These are phyloP conservation scores for Silene coronaria DNA, from an alignment of 179 eudicot species.

Conservation along the genomic window DNA sequence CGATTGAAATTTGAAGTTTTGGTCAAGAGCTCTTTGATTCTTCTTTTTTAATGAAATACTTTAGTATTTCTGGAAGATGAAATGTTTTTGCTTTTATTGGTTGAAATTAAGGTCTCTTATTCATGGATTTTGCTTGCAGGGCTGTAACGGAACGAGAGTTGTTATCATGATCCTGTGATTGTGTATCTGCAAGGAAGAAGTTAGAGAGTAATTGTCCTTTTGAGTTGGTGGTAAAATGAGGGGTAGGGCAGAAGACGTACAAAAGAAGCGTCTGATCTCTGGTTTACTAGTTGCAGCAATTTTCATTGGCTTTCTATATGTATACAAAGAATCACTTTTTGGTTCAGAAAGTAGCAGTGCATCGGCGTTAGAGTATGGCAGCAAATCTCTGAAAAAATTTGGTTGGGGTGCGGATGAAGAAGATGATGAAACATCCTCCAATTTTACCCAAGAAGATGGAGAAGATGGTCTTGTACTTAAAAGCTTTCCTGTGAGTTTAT, in stretches of 20 bases:
- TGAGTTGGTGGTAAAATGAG: constrained; percentile 41
- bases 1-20: neutral
- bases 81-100: neutral
- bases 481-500: constrained; percentile 83
- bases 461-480: constrained; percentile 60
- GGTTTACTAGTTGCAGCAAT: constrained; percentile 42
- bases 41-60: constrained; percentile 1
- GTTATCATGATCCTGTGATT: constrained; percentile 27
- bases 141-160: neutral
- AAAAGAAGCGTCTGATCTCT: constrained; percentile 75
- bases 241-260: constrained; percentile 76
- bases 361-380: constrained; percentile 86
- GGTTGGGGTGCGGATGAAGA: constrained; percentile 94
- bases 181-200: neutral
- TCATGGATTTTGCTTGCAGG: constrained; percentile 19
- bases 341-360: constrained; percentile 52
- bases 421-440: constrained; percentile 48
- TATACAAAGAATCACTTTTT: constrained; percentile 64
- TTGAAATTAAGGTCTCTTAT: constrained; percentile 7
- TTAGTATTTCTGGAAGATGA: neutral
- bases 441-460: constrained; percentile 52
- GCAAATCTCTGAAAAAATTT: constrained; percentile 67
- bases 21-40: neutral
- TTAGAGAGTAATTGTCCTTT: neutral
- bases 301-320: constrained; percentile 60